Evolutionary conservation across 2,329 filamentous ascomycete genomes (phyloP), one percentile per base, ranked within the genome.

Genomic region (Fusarium proliferatum): DNA sequence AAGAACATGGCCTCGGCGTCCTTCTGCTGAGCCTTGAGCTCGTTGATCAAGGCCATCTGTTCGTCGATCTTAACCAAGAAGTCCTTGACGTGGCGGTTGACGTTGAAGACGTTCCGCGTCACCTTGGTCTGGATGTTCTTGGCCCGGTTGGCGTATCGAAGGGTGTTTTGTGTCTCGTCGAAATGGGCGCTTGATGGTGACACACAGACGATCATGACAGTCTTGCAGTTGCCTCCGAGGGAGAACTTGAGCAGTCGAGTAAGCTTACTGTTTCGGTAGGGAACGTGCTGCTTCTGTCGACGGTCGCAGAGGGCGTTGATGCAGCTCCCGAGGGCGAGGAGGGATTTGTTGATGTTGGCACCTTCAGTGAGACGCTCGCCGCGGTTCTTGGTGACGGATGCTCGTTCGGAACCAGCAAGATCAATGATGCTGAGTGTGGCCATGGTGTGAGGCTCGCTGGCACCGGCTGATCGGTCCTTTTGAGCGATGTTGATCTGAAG

Each of bases 81-180:
- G 83, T 99, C 96, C 86, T 99, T 99, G 79, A 99, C 96, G 84
- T 99, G 96, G 70, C 96, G 93, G 82, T 99, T 98, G 73, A 99
- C 96, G 81, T 99, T 99, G 85, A 97, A 99, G 30, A 98, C 95
- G 80, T 99, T 99, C 79, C 95, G 92, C n/a, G 96, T 98, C 64
- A 98, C 95, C 87, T 99, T 99, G 67, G 96, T 99, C 85, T 98
- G 97, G 80, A 99, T 99, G 79, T 99, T 99, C 89, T 99, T 99
- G 67, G 96, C 96, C 76, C 96, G 90, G 82, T 99, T 98, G 56
- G 96, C 96, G 79, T 99, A 99, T 77, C 97, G 93, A 23, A 99
- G 87, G 0, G 96, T 99, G 82, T 99, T 99, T 79, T 99, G 96
- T 0, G 96, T 98, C 84, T 99, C 96, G 82, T 99, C 96, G 77